Evolutionary conservation across 345 rosid species (phyloP), one percentile per base, ranked within the genome.

Genomic region (Populus simonii): DNA sequence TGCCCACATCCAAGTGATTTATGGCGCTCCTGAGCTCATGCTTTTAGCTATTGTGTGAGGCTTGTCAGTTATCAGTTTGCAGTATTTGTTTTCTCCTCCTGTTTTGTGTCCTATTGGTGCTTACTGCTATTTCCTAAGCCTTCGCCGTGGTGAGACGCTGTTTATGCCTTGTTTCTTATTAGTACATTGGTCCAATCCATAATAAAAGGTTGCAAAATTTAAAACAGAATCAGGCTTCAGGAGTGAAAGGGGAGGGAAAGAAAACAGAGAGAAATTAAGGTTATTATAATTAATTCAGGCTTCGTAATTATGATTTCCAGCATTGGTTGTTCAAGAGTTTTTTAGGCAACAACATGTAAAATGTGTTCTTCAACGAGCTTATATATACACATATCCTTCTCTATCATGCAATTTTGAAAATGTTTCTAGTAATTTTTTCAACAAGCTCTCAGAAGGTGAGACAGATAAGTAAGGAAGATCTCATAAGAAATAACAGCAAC

Each of bases 401-500:
- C 27, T 6, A 8, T n/a, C 65, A 59, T 61, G 15, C 0, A 7
- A 61, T 61, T 23, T 23, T 8, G 31, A 61, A 8, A 1, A n/a
- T 61, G 66, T 25, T 47, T 47, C 53, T 15, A 3, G 53, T 47
- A 47, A 47, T 13, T 4, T 12, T 47, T 47, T 47, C 53, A 47
- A 3, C 53, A 47, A 5, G 61, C 12, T 13, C 3, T 66, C 20
- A 20, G 41, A 29, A 36, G 70, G 25, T 67, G 10, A 18, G 23
- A 43, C 47, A 43, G 47, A 43, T 10, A 43, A 10, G 11, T 4
- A 20, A 29, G 70, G n/a, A 31, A 8, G n/a, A 43, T 27, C 65
- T 61, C 57, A 35, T 12, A 47, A 61, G 15, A 73, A 45, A 43
- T 33, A 70, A 25, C 53, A 43, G 76, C 27, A 80, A 29, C 87